Evolutionary conservation across 176 grass and related monocot genomes (phyloP).

Genomic region (Raddia guianensis): DNA sequence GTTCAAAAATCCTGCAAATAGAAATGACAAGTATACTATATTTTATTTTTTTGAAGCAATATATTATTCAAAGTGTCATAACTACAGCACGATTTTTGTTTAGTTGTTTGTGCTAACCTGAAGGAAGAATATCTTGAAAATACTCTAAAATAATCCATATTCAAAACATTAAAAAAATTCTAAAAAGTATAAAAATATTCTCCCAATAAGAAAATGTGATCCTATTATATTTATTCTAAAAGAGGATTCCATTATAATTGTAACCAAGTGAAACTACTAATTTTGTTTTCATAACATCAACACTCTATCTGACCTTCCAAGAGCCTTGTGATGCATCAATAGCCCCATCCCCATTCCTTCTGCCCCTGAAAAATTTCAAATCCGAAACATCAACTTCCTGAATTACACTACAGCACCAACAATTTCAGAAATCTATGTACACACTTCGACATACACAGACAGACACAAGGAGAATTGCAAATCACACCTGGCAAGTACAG

Average conservation of each 20-base stretch:
- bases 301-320: constrained; percentile 52
- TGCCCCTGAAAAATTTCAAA: constrained; percentile 34
- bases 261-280: not conserved
- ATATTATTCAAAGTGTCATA: not conserved
- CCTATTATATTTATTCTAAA: not conserved
- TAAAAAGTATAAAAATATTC: not conserved
- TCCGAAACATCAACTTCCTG: not conserved
- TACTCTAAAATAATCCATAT: not conserved
- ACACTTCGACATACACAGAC: no score
- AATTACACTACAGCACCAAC: not conserved
- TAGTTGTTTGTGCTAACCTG: not conserved
- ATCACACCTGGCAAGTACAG: constrained; percentile 63
- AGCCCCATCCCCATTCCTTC: constrained; percentile 70
- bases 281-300: not conserved
- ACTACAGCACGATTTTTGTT: not conserved
- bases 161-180: not conserved
- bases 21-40: not conserved
- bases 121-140: not conserved
- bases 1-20: constrained; percentile 66
- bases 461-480: not conserved
- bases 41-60: no score
- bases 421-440: not conserved
- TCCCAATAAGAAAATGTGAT: not conserved
- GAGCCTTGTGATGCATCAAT: constrained; percentile 80
- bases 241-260: not conserved